Percentiles rank a stretch among this genome's conserved stretches.
Evolutionary conservation across 2,329 filamentous ascomycete genomes (phyloP).

Genomic region (Aspergillus brasiliensis): DNA sequence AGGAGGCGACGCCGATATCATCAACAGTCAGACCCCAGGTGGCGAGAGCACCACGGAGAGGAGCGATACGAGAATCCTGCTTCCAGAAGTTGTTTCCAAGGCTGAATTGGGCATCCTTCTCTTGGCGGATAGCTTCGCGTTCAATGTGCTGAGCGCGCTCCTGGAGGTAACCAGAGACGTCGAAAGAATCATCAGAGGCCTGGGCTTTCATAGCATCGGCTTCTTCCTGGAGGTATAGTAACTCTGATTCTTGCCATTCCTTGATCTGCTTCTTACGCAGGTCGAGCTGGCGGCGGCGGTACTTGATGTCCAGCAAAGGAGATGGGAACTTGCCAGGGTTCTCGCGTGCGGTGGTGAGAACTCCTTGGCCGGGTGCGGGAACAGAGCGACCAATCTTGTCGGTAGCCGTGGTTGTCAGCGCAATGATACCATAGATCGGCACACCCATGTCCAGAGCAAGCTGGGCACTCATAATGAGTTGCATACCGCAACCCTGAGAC

Average conservation of each 20-base stretch:
- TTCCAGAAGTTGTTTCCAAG: slow-evolving; percentile 99
- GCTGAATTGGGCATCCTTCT: slow-evolving; percentile 88
- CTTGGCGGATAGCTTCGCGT: slow-evolving; percentile 82
- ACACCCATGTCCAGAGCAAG: slow-evolving; percentile 98
- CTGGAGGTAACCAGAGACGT: slow-evolving; percentile 81
- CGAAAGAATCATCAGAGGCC: slow-evolving; percentile 65
- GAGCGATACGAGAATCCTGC: slow-evolving; percentile 88
- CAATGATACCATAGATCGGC: slow-evolving; percentile 92
- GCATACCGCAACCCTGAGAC: slow-evolving; percentile 96
- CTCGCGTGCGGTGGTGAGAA: slow-evolving; percentile 92
- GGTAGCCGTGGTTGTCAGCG: slow-evolving; percentile 90
- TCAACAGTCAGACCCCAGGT: slow-evolving; percentile 98
- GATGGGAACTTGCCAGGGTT: slow-evolving; percentile 89
- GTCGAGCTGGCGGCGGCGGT: slow-evolving; percentile 92
- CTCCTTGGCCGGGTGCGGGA: slow-evolving; percentile 93
- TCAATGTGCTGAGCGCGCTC: slow-evolving; percentile 86
- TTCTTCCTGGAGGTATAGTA: slow-evolving; percentile 91
- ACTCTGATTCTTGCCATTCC: slow-evolving; percentile 93
- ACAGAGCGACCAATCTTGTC: slow-evolving; percentile 99
- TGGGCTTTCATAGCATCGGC: slow-evolving; percentile 86
- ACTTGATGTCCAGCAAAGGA: slow-evolving; percentile 94
- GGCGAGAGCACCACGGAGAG: slow-evolving; percentile 90
- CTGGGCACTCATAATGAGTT: slow-evolving; percentile 96
- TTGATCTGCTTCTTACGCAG: slow-evolving; percentile 92
- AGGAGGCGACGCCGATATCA: slow-evolving; percentile 90